Evolutionary conservation across 352 stramenopile genomes (phyloP), one percentile per base, ranked within the genome.

Genomic region (Phytophthora citricola): DNA sequence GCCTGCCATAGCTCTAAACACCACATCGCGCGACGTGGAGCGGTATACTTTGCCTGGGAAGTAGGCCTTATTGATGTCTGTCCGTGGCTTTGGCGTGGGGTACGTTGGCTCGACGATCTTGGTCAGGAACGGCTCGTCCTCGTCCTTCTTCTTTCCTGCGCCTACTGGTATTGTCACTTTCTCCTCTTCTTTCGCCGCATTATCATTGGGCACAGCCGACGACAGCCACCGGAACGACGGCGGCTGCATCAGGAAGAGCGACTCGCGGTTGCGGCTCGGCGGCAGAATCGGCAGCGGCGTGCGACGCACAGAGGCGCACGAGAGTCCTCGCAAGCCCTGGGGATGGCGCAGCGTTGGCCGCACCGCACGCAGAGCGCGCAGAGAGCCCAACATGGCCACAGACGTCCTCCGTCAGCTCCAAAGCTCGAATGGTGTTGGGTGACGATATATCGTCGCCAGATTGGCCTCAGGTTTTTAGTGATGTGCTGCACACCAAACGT

Each of bases 1-100:
- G 20, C 97, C 97, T 11, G 81, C 81, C 67, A 99, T 91, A 15
- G 97, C 97, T 24, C 78, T 80, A 38, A 95, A 79, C 48, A 95
- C 87, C 32, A 93, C 85, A 55, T 92, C 83, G 24, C 81, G 77
- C 3, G 87, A 95, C 47, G 87, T 89, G 58, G 83, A 85, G 7
- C 81, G 83, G 58, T 90, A 93, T n/a, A 75, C 70, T 65, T 95
- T 91, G 38, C 83, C 84, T 11, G 87, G 87, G 55, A 93, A 95
- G 57, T 95, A 95, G 20, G 82, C 84, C 67, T 93, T 91, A 73
- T 93, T 93, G 45, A 95, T 86, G 56, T 95, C 87, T 34, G 85
- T 88, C 15, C 81, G 81, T n/a, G 75, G 81, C 56, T 85, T 84
- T 34, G 70, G 76, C 31, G 39, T 68, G 11, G 73, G 79, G 55